Base-by-base conservation (phyloP, 2,329 filamentous ascomycete species). In the Colletotrichum falcatum region DNA sequence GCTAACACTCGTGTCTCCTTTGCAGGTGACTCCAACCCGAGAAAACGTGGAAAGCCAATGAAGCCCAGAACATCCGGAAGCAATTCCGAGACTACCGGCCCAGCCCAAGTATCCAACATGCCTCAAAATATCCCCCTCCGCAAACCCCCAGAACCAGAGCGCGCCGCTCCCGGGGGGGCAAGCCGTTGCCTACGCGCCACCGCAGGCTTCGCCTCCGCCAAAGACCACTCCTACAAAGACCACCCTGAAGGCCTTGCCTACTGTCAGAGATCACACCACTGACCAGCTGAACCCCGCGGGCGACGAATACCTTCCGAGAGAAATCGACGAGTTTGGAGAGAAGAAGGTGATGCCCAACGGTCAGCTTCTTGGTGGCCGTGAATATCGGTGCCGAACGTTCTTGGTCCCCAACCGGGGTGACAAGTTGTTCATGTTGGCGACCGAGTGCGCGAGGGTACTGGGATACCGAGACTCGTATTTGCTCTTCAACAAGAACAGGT, bases 381-480 rank as follows among this genome's bases (percentile, higher is more conserved):
- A 95, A 78, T 99, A 98, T 83, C 91, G 93, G 79, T 98, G 95
- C 81, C 89, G 95, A 73, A 98, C 95, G 1, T 99, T 99, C 80
- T 90, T 93, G 74, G 95, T 99, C 5, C 94, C 95, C 23, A 91
- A 97, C 77, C 88, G 96, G 75, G 94, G 94, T 35, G 92, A 97
- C 74, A 98, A 98, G 82, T 88, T 98, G 7, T 99, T 98, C 83
- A 99, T 99, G 96, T 89, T 99, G 62, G 96, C 96, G 44, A 99
- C 96, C 20, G 96, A 99, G 82, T 98, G 96, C 79, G 96, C 96
- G 30, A 90, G 96, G 74, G 94, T 98, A 5, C 86, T 98, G 28
- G 93, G 94, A 56, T 99, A 99, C 80, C 89, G 96, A 72, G 96
- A 99, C 81, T 98, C 95, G n/a, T 99, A 99, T 80, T 86, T 99